Percentiles rank a stretch among this genome's conserved stretches.
Conservation (phyloP, 2,329 filamentous ascomycete species). For the Orbilia oligospora region DNA sequence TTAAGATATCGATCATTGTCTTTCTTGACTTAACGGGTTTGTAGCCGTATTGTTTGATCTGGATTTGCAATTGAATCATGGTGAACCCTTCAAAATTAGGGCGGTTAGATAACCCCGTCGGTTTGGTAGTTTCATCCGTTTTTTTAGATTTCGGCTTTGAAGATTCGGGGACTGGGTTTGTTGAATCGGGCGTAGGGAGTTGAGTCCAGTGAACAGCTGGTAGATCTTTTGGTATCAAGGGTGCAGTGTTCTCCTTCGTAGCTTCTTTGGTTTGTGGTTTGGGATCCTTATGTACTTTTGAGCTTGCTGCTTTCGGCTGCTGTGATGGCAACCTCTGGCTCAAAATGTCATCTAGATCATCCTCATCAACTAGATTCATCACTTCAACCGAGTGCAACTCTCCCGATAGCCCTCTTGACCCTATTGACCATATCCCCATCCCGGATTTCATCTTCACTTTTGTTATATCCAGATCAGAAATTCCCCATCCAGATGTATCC, state of each 20-base stretch:
- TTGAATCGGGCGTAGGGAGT: slow-evolving; percentile 23
- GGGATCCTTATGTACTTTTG: not conserved
- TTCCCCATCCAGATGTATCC: slow-evolving; percentile 51
- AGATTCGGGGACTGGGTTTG: not conserved
- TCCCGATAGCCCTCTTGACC: slow-evolving; percentile 32
- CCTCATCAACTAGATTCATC: slow-evolving; percentile 51
- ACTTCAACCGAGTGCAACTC: slow-evolving; percentile 39
- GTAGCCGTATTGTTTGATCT: slow-evolving; percentile 54
- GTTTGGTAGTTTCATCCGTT: not conserved
- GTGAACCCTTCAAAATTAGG: slow-evolving; percentile 59
- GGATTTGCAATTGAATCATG: slow-evolving; percentile 42
- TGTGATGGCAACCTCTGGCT: slow-evolving; percentile 37
- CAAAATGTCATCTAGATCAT: slow-evolving; percentile 44
- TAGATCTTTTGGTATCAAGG: not conserved
- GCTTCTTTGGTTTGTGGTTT: slow-evolving; percentile 1
- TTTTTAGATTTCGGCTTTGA: not conserved
- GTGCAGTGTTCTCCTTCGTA: not conserved
- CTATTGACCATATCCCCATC: slow-evolving; percentile 35
- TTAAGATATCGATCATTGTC: slow-evolving; percentile 54
- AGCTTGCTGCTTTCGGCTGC: not conserved
- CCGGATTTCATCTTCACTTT: slow-evolving; percentile 4
- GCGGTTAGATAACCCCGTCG: slow-evolving; percentile 12
- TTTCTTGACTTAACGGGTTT: slow-evolving; percentile 58
- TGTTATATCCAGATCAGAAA: slow-evolving; percentile 44
- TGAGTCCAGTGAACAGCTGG: slow-evolving; percentile 25